These are phyloP conservation scores for Thyridium curvatum DNA, from an alignment of 2,329 filamentous ascomycete genomes.

Conservation along the genomic window DNA sequence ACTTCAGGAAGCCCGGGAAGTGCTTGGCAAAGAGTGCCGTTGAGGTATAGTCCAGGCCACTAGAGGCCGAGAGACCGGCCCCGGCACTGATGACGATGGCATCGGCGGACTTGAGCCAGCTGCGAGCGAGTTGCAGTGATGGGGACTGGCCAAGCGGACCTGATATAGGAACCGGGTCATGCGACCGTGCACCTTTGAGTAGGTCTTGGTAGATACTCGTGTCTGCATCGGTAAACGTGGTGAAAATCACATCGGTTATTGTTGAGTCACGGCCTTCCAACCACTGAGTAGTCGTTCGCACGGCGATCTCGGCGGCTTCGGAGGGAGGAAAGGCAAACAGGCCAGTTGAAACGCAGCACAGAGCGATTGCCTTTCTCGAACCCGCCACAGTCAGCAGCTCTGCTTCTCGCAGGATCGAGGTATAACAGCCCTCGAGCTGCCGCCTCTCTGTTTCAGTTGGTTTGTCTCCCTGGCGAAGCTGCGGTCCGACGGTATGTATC, in stretches of 20 bases:
- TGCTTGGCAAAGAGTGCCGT: slow-evolving; percentile 17
- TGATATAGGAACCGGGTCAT: background rate
- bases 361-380: slow-evolving; percentile 18
- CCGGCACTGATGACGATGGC: slow-evolving; percentile 22
- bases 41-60: slow-evolving; percentile 24
- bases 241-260: slow-evolving; percentile 23
- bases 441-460: slow-evolving; percentile 11
- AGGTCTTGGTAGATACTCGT: slow-evolving; percentile 7
- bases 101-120: slow-evolving; percentile 17
- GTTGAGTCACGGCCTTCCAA: slow-evolving; percentile 15
- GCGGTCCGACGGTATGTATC: slow-evolving; percentile 26
- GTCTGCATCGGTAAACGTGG: slow-evolving; percentile 21
- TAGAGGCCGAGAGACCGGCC: slow-evolving; percentile 25
- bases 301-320: slow-evolving; percentile 19
- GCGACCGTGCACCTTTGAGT: background rate
- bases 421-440: slow-evolving; percentile 20
- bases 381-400: slow-evolving; percentile 15
- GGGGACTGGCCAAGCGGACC: background rate
- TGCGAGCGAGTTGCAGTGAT: slow-evolving; percentile 5
- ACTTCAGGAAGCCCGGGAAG: slow-evolving; percentile 19
- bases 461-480: slow-evolving; percentile 14
- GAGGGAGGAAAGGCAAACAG: slow-evolving; percentile 23
- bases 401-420: slow-evolving; percentile 18
- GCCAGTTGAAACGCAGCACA: slow-evolving; percentile 27
- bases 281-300: slow-evolving; percentile 18